phyloP scores from a whole-genome alignment of 2,329 filamentous ascomycete species.

The Calonectria henricotiae region DNA sequence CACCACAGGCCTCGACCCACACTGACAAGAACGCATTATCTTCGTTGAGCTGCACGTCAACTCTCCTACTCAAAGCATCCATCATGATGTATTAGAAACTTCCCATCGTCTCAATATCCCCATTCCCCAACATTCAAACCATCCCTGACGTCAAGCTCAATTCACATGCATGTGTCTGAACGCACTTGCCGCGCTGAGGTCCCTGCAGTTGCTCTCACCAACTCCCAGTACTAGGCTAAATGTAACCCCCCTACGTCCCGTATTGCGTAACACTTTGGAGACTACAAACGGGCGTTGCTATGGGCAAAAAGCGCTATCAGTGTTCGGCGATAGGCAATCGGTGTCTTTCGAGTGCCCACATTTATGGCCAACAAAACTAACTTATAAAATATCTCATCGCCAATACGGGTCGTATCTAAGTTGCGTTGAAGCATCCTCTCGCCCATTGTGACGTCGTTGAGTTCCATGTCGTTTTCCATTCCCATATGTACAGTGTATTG shows the following conservation, averaged over 20 bases:
- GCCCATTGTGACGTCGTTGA: slow-evolving; percentile 38
- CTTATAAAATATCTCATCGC: slow-evolving; percentile 32
- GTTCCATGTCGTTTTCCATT: slow-evolving; percentile 25
- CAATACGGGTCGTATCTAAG: slow-evolving; percentile 12
- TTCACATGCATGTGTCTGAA: slow-evolving; percentile 25
- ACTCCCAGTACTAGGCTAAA: slow-evolving; percentile 35
- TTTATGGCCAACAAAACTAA: slow-evolving; percentile 34
- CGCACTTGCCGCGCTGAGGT: slow-evolving; percentile 20
- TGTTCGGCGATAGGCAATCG: slow-evolving; percentile 1
- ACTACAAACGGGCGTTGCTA: slow-evolving; percentile 1
- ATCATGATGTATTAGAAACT: slow-evolving; percentile 23
- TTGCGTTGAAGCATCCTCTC: slow-evolving; percentile 44
- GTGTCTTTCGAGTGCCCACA: slow-evolving; percentile 8
- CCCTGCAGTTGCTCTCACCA: slow-evolving; percentile 41
- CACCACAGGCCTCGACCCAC: background rate
- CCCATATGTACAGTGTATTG: slow-evolving; percentile 35
- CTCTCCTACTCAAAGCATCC: slow-evolving; percentile 13
- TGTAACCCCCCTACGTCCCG: slow-evolving; percentile 37
- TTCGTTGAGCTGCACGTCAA: background rate
- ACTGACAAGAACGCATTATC: background rate
- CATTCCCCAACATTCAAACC: slow-evolving; percentile 49
- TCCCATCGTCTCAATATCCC: slow-evolving; percentile 33
- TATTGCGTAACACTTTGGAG: slow-evolving; percentile 19
- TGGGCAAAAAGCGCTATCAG: slow-evolving; percentile 19
- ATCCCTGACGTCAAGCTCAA: slow-evolving; percentile 43